Conservation (phyloP, 169 alveolate species). For the Cryptosporidium parvum region DNA sequence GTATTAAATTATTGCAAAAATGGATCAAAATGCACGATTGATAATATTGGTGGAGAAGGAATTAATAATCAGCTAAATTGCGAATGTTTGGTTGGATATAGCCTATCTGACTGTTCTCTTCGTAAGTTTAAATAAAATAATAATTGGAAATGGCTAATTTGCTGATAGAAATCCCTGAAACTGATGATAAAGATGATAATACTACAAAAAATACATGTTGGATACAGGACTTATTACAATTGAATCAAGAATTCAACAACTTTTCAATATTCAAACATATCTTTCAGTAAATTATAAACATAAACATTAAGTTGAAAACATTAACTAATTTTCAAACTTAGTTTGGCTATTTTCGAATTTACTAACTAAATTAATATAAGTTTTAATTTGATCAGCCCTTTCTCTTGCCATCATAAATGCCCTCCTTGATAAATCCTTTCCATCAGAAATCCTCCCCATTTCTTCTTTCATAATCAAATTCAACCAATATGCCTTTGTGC, state of each 20-base stretch:
- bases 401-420: conserved; percentile 45
- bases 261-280: conserved; percentile 53
- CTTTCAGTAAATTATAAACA: neutral
- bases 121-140: conserved; percentile 26
- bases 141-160: neutral
- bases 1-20: conserved; percentile 37
- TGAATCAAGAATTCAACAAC: conserved; percentile 38
- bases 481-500: conserved; percentile 85
- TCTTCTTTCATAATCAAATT: conserved; percentile 75
- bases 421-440: conserved; percentile 61
- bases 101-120: conserved; percentile 69
- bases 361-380: conserved; percentile 15
- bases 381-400: conserved; percentile 21
- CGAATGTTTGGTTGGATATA: conserved; percentile 48
- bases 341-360: conserved; percentile 13
- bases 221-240: conserved; percentile 61
- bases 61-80: conserved; percentile 43
- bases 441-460: conserved; percentile 26
- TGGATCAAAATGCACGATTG: conserved; percentile 50
- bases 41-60: conserved; percentile 28
- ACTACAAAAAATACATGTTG: conserved; percentile 67
- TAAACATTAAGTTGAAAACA: neutral
- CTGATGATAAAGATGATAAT: conserved; percentile 36
- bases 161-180: conserved; percentile 42
- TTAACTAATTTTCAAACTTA: neutral